A percentile compares a stretch with the other conserved stretches of the same genome.
Conservation (phyloP, 805 yeast species). For the Kazachstania kunashirensis region DNA sequence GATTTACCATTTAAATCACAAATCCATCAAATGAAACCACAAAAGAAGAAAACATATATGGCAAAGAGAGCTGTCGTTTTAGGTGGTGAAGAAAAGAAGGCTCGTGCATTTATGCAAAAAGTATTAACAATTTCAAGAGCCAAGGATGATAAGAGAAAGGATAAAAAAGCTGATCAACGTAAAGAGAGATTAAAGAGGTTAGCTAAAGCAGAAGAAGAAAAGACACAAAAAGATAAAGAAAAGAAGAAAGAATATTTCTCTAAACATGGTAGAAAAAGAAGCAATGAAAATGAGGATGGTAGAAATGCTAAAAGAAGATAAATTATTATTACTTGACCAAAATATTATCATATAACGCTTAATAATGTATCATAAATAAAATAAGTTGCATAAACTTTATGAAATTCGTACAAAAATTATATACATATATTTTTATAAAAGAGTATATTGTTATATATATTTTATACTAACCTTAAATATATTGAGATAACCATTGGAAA, state of each 20-base stretch:
- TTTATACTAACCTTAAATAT: too few relatives aligned
- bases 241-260: conserved; percentile 82
- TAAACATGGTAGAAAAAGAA: conserved; percentile 57
- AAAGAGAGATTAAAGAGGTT: conserved; percentile 63
- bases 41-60: conserved; percentile 70
- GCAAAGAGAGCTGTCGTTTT: conserved; percentile 88
- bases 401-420: too few relatives aligned
- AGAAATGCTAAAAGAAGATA: conserved; percentile 25
- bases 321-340: too few relatives aligned
- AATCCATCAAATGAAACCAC: conserved; percentile 79
- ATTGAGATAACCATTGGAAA: conserved; percentile 96
- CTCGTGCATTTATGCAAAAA: conserved; percentile 79
- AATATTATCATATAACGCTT: too few relatives aligned
- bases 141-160: conserved; percentile 67
- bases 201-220: conserved; percentile 63
- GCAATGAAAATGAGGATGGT: conserved; percentile 26
- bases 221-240: conserved; percentile 67
- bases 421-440: too few relatives aligned
- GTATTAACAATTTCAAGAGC: conserved; percentile 76
- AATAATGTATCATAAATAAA: too few relatives aligned
- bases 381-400: too few relatives aligned
- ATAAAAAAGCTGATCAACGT: conserved; percentile 67
- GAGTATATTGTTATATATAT: too few relatives aligned
- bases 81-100: conserved; percentile 88
- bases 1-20: conserved; percentile 89